Evolutionary conservation across 108 stramenopile species (phyloP), one percentile per base, ranked within the genome.

Genomic region (Pseudonitzschia multiseries): DNA sequence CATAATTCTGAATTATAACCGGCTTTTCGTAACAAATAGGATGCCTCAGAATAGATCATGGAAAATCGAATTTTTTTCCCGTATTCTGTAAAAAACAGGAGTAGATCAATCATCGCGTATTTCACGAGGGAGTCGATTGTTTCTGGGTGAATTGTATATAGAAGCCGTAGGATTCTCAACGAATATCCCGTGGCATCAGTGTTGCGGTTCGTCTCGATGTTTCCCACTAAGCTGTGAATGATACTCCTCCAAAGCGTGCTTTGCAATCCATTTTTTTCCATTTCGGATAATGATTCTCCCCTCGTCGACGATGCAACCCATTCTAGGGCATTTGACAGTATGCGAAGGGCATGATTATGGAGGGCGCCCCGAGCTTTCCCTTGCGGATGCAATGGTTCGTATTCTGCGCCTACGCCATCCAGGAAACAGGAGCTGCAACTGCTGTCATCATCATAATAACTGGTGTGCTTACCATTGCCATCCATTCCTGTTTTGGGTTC

Each of bases 191-290:
- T 71, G 20, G 53, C 60, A 42, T 70, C 57, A 0, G 44, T 42
- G 46, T 60, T 56, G 42, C 64, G 48, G 27, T 69, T 70, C 31
- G 26, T 41, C 40, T 77, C 76, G n/a, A 77, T 61, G 27, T 77
- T 77, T 24, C 70, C 33, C 18, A 69, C 15, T 6, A 77, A n/a
- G 15, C 57, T 57, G 0, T 41, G 29, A 13, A 77, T 61, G 8
- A 77, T 69, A 10, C 20, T 41, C 18, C 22, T 43, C 76, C 76
- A 77, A 42, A 77, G 41, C 28, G 63, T 3, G 44, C 48, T 62
- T n/a, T 13, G 53, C 13, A 28, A 21, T 13, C 6, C 46, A 2
- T 48, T 24, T 26, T 67, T 0, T 22, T 22, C 43, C 21, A 50
- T 26, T 0, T 18, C 65, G 66, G 17, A 17, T 29, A 28, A 22